Percentiles rank a stretch among this genome's conserved stretches.
Conservation (phyloP, 2,329 filamentous ascomycete species). For the Aureobasidium sp. region DNA sequence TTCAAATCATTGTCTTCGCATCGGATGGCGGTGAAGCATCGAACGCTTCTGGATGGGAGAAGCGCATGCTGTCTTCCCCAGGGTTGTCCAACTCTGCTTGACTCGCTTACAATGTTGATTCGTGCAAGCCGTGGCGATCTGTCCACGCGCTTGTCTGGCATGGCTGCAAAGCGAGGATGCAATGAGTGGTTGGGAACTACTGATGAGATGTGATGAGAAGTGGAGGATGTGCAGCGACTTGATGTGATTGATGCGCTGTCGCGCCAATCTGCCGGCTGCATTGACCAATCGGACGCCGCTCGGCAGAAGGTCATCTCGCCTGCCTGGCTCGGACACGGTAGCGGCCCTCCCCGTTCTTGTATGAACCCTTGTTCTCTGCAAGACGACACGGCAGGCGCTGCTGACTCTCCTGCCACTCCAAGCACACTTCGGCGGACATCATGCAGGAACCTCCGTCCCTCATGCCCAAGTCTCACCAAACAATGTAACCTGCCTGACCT, state of each 20-base stretch:
- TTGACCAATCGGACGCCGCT: conserved; percentile 1
- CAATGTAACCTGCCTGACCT: not conserved
- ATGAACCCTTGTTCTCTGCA: conserved; percentile 1
- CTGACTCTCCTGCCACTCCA: not conserved
- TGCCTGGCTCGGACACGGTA: not conserved
- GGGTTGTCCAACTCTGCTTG: not conserved
- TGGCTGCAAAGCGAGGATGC: not conserved
- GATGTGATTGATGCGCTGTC: conserved; percentile 12
- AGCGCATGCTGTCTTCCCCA: not conserved
- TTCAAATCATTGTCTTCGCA: not conserved
- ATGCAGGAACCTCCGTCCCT: conserved; percentile 5
- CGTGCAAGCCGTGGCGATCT: not conserved
- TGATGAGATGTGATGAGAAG: conserved; percentile 3
- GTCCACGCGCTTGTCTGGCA: conserved; percentile 3
- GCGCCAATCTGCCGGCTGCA: not conserved
- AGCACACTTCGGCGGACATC: not conserved
- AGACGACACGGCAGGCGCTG: conserved; percentile 8
- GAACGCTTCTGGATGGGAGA: not conserved
- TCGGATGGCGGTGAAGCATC: not conserved
- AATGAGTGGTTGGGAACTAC: conserved; percentile 7
- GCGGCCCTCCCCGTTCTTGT: not conserved
- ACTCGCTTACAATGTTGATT: not conserved
- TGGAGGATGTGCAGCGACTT: conserved; percentile 10
- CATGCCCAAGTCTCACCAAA: not conserved
- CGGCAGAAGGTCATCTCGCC: not conserved